These are phyloP conservation scores for Leishmania aethiopica DNA, from an alignment of 208 protist genomes.

Conservation along the genomic window DNA sequence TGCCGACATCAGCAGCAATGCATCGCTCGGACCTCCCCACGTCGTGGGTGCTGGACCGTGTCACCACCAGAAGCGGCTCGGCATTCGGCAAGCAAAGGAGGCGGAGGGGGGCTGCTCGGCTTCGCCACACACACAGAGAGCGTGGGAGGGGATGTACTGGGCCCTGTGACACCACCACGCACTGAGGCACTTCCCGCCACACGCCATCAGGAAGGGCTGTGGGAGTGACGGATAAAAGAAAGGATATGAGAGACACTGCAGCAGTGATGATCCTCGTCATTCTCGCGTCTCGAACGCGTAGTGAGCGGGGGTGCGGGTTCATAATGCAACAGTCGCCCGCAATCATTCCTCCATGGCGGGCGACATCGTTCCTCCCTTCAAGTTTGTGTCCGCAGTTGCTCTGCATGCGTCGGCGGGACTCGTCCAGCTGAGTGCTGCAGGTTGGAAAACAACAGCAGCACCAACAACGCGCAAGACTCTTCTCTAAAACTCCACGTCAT, in stretches of 20 bases:
- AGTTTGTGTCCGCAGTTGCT: not conserved
- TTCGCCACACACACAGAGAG: not conserved
- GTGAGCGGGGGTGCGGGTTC: not conserved
- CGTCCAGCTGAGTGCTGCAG: not conserved
- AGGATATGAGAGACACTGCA: not conserved
- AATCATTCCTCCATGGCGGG: not conserved
- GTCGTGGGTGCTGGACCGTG: not conserved
- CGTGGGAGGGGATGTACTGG: not conserved
- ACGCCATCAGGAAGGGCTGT: not conserved
- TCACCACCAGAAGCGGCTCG: not conserved
- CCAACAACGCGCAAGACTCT: not conserved
- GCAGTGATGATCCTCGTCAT: not conserved
- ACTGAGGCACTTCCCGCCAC: not conserved
- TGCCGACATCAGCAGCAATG: not conserved
- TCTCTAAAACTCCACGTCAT: conserved; percentile 33
- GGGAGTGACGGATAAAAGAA: not conserved
- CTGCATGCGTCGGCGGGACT: not conserved
- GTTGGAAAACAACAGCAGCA: not conserved
- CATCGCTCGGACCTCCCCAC: not conserved
- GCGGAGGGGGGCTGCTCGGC: not conserved
- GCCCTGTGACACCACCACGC: not conserved
- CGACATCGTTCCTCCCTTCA: not conserved
- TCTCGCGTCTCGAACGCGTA: not conserved
- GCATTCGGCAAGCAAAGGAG: not conserved
- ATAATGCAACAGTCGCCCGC: not conserved